A percentile compares a stretch with the other conserved stretches of the same genome.
phyloP scores from a whole-genome alignment of 805 yeast species.

The Saccharomyces mikatae region DNA sequence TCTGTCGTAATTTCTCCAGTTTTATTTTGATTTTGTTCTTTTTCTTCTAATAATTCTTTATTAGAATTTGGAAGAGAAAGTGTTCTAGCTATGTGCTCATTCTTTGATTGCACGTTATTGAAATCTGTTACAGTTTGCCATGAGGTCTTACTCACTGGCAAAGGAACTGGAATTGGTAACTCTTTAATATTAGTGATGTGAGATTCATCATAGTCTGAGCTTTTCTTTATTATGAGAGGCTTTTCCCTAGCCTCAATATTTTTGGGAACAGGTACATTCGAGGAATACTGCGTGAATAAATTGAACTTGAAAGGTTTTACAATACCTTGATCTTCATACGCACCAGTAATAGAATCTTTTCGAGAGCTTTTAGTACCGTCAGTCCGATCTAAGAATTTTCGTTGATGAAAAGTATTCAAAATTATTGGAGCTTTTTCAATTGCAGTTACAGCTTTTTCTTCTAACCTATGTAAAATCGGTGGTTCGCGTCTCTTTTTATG shows the following conservation, averaged over 20 bases:
- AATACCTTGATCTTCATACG: neutral
- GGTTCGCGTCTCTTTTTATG: constrained; percentile 22
- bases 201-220: constrained; percentile 18
- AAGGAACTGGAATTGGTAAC: constrained; percentile 20
- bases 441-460: constrained; percentile 7
- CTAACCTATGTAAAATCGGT: constrained; percentile 17
- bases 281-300: neutral
- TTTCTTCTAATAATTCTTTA: neutral
- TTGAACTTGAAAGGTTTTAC: neutral
- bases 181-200: constrained; percentile 15
- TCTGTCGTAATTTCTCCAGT: neutral
- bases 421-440: constrained; percentile 18
- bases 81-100: neutral
- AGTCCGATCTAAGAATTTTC: neutral
- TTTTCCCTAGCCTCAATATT: neutral
- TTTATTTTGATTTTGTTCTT: neutral
- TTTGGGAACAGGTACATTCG: neutral
- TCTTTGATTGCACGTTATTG: neutral
- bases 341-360: neutral
- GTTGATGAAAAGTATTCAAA: constrained; percentile 5
- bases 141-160: constrained; percentile 2
- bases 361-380: neutral
- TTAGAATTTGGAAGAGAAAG: neutral
- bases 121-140: neutral
- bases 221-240: constrained; percentile 3